Evolutionary conservation across 1,284 basidiomycete species (phyloP).

Genomic region (Megacollybia platyphylla): DNA sequence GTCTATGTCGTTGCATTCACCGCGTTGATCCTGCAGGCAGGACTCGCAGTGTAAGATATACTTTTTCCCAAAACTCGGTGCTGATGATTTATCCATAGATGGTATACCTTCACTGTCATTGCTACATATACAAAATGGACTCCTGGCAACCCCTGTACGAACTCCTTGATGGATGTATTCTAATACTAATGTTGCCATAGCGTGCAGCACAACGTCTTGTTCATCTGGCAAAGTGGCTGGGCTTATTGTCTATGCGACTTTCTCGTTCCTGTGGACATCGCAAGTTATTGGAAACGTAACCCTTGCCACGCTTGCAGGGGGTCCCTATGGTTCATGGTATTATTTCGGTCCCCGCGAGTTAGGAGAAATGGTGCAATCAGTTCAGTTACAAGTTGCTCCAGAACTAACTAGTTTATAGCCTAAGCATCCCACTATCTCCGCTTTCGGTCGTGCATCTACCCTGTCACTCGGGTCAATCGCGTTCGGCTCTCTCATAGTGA

Average conservation of each 20-base stretch:
- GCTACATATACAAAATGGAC: conserved; percentile 72
- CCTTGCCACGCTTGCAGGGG: conserved; percentile 69
- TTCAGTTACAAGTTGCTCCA: conserved; percentile 2
- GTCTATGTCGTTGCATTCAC: conserved; percentile 72
- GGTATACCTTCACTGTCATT: conserved; percentile 59
- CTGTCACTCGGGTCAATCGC: conserved; percentile 82
- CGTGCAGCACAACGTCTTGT: conserved; percentile 20
- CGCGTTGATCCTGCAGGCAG: conserved; percentile 61
- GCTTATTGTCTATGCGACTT: conserved; percentile 66
- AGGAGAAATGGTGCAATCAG: conserved; percentile 41
- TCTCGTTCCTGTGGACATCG: conserved; percentile 77
- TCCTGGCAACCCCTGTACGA: conserved; percentile 54
- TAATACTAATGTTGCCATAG: conserved; percentile 14
- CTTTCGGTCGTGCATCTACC: conserved; percentile 75
- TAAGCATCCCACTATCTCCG: conserved; percentile 54
- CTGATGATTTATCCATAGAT: conserved; percentile 21
- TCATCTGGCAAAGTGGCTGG: conserved; percentile 38
- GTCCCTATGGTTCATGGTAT: conserved; percentile 50
- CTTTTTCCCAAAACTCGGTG: neutral
- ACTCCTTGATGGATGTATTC: neutral
- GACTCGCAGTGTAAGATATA: conserved; percentile 48
- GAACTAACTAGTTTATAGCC: conserved; percentile 28
- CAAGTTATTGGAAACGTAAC: conserved; percentile 74
- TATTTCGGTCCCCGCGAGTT: conserved; percentile 56
- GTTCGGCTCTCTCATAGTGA: conserved; percentile 84